phyloP scores from a whole-genome alignment of 2,329 filamentous ascomycete species.

The Boeremia exigua region DNA sequence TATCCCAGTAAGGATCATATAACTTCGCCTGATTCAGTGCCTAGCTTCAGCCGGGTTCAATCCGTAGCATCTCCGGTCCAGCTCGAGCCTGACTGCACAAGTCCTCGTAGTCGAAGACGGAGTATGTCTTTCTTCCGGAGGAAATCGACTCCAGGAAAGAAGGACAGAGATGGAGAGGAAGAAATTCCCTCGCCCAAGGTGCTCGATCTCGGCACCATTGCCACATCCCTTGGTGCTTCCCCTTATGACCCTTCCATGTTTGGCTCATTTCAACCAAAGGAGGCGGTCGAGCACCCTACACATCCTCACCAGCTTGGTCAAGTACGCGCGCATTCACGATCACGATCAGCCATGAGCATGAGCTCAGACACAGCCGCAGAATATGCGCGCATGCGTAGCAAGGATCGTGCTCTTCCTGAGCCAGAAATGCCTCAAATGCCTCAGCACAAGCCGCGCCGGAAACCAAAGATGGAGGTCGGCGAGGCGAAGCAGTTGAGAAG shows the following conservation, averaged over 20 bases:
- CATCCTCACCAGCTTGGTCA: slow-evolving; percentile 47
- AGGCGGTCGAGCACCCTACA: slow-evolving; percentile 31
- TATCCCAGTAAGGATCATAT: slow-evolving; percentile 40
- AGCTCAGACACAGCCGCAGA: slow-evolving; percentile 43
- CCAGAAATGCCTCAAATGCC: slow-evolving; percentile 20
- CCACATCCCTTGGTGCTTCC: slow-evolving; percentile 49
- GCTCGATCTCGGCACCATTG: slow-evolving; percentile 51
- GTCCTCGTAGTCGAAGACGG: slow-evolving; percentile 31
- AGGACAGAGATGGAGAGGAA: slow-evolving; percentile 23
- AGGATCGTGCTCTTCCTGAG: slow-evolving; percentile 34
- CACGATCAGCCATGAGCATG: slow-evolving; percentile 45
- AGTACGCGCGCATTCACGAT: slow-evolving; percentile 32
- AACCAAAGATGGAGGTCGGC: slow-evolving; percentile 30
- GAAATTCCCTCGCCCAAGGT: slow-evolving; percentile 30
- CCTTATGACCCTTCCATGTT: slow-evolving; percentile 53
- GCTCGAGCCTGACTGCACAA: slow-evolving; percentile 32
- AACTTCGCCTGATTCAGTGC: slow-evolving; percentile 9
- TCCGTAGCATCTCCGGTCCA: slow-evolving; percentile 6
- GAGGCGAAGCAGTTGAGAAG: slow-evolving; percentile 28
- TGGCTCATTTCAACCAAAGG: slow-evolving; percentile 17
- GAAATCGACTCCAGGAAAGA: slow-evolving; percentile 35
- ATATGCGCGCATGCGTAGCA: slow-evolving; percentile 45
- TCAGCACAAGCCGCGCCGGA: slow-evolving; percentile 39
- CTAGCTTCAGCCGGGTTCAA: slow-evolving; percentile 11
- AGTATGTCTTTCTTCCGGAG: slow-evolving; percentile 42